A percentile compares a stretch with the other conserved stretches of the same genome.
These are phyloP conservation scores for Boletus rufocinnamomeus DNA, from an alignment of 768 basidiomycete genomes.

Conservation along the genomic window DNA sequence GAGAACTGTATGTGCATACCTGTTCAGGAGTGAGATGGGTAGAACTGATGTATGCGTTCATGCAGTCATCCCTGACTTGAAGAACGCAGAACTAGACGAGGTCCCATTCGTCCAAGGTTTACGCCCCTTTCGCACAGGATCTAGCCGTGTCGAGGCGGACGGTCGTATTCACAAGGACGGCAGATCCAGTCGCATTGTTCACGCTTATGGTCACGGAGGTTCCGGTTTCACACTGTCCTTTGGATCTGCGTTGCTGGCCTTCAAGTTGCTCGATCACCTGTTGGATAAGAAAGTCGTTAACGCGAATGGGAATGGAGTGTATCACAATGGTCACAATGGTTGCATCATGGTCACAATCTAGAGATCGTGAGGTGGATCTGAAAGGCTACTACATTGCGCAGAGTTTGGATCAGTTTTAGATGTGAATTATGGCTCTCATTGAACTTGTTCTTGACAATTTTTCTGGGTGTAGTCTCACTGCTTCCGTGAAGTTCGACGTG, in stretches of 20 bases:
- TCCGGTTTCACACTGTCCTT: not conserved
- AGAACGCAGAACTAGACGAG: not conserved
- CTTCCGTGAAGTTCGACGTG: too few species aligned
- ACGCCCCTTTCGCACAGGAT: not conserved
- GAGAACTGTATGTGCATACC: not conserved
- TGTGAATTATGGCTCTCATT: too few species aligned
- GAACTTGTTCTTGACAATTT: too few species aligned
- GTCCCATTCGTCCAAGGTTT: not conserved
- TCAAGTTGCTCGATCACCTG: not conserved
- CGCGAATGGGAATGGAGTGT: not conserved
- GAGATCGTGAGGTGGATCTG: not conserved
- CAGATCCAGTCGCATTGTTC: not conserved
- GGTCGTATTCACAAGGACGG: not conserved
- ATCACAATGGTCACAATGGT: not conserved
- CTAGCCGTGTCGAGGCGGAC: not conserved
- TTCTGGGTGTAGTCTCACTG: too few species aligned
- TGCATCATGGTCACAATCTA: not conserved
- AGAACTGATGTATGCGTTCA: not conserved
- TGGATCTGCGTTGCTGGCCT: not conserved
- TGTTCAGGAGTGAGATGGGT: not conserved
- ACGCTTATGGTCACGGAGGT: not conserved
- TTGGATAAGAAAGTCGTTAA: not conserved
- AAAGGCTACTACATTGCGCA: not conserved
- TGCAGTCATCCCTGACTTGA: not conserved
- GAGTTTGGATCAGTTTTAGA: too few species aligned